Conservation (phyloP, 2,329 filamentous ascomycete species). For the Periconia sp. region DNA sequence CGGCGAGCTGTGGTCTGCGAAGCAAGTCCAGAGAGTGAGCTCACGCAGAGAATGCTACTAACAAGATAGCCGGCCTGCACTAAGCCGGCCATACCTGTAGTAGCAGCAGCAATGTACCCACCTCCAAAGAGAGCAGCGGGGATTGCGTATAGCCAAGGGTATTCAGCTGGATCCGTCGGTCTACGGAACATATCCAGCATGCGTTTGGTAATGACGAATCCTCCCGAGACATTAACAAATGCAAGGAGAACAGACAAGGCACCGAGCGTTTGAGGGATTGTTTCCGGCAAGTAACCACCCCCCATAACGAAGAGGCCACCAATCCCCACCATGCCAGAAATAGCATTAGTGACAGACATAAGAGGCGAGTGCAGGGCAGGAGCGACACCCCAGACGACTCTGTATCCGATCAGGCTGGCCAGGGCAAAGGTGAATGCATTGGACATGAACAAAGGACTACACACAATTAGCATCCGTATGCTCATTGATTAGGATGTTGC, state of each 20-base stretch:
- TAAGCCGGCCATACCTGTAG: conserved; percentile 81
- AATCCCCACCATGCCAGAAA: conserved; percentile 86
- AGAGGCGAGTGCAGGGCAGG: conserved; percentile 86
- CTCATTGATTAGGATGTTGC: not conserved
- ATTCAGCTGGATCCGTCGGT: conserved; percentile 85
- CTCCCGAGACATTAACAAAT: conserved; percentile 87
- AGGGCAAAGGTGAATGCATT: conserved; percentile 86
- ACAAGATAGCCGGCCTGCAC: conserved; percentile 88
- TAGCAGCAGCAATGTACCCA: conserved; percentile 79
- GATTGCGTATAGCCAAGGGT: conserved; percentile 83
- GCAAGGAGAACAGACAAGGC: conserved; percentile 81
- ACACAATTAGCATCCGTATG: conserved; percentile 3
- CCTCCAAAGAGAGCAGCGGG: conserved; percentile 79
- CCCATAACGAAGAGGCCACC: conserved; percentile 90
- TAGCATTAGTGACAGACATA: conserved; percentile 94
- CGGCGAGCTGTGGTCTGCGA: conserved; percentile 83
- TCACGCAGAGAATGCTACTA: conserved; percentile 82
- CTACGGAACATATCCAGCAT: conserved; percentile 76
- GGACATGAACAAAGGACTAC: conserved; percentile 77
- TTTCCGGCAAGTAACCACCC: conserved; percentile 67
- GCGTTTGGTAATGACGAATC: conserved; percentile 89
- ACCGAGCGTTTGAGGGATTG: conserved; percentile 77
- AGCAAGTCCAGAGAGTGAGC: conserved; percentile 78
- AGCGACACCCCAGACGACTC: conserved; percentile 84
- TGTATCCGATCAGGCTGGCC: conserved; percentile 84